Percentiles rank a stretch among this genome's conserved stretches.
These are phyloP conservation scores for Haplosporangium gracile DNA, from an alignment of 192 early-diverging fungal species.

Conservation along the genomic window DNA sequence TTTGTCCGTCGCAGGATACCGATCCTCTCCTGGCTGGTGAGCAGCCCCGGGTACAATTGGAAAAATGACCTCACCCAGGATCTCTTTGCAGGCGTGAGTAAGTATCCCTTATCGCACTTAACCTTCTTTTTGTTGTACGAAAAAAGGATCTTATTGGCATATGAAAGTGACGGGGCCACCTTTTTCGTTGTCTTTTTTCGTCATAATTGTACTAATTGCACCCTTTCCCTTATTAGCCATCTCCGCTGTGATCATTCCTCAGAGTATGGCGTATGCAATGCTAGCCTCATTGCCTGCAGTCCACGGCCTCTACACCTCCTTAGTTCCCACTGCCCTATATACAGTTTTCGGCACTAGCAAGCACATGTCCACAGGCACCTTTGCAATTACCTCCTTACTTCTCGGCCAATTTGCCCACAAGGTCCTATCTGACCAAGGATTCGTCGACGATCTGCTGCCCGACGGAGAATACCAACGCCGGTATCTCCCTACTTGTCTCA, in stretches of 20 bases:
- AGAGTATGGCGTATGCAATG: slow-evolving; percentile 62
- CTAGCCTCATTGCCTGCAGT: slow-evolving; percentile 56
- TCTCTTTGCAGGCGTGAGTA: slow-evolving; percentile 50
- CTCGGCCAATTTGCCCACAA: slow-evolving; percentile 52
- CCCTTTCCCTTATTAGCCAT: slow-evolving; percentile 33
- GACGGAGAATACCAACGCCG: slow-evolving; percentile 39
- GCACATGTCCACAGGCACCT: slow-evolving; percentile 59
- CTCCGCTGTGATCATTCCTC: slow-evolving; percentile 56
- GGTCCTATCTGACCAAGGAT: slow-evolving; percentile 38
- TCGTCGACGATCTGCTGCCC: slow-evolving; percentile 5
- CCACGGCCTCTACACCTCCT: slow-evolving; percentile 58
- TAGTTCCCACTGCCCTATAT: slow-evolving; percentile 47
- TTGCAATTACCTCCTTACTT: slow-evolving; percentile 57
- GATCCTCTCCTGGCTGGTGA: slow-evolving; percentile 39
- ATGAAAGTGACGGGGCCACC: background rate
- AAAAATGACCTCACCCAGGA: slow-evolving; percentile 33
- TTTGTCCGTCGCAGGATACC: slow-evolving; percentile 29
- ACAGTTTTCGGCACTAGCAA: slow-evolving; percentile 50
- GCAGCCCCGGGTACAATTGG: slow-evolving; percentile 46
- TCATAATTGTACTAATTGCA: background rate
- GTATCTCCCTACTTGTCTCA: slow-evolving; percentile 39
- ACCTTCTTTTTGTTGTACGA: background rate
- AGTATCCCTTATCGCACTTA: slow-evolving; percentile 26
- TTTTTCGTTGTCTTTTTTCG: background rate
- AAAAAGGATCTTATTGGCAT: background rate